Conservation (phyloP, 2,329 filamentous ascomycete species). For the Neofusicoccum kwambonambiense region DNA sequence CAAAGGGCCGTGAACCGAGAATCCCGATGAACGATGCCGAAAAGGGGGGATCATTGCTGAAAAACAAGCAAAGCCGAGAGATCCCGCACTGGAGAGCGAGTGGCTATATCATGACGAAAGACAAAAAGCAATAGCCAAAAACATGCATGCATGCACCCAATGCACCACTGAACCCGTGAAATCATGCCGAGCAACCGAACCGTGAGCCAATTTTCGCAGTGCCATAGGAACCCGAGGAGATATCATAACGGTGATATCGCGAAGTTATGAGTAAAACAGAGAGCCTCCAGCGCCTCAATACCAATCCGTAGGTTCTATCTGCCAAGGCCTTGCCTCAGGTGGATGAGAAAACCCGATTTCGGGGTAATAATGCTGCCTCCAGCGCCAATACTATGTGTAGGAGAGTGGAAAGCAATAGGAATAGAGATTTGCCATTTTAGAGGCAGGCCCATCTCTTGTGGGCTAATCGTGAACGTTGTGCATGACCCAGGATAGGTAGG, state of each 20-base stretch:
- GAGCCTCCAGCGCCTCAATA: not conserved
- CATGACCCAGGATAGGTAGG: too few relatives aligned
- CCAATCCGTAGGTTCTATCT: not conserved
- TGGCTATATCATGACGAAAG: not conserved
- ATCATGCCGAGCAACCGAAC: not conserved
- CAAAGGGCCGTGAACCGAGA: too few relatives aligned
- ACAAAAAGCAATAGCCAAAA: not conserved
- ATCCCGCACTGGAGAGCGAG: not conserved
- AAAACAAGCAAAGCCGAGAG: not conserved
- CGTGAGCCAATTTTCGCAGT: not conserved
- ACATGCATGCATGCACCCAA: not conserved
- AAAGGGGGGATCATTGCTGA: not conserved
- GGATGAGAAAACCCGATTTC: not conserved
- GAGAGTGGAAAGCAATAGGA: not conserved
- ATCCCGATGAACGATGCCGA: not conserved
- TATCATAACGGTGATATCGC: too few relatives aligned
- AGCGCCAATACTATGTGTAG: not conserved
- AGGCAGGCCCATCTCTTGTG: too few relatives aligned
- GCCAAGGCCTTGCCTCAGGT: not conserved
- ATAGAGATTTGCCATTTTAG: too few relatives aligned
- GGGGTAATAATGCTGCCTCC: not conserved
- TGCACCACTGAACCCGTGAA: not conserved
- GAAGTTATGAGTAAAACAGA: not conserved
- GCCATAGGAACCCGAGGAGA: not conserved
- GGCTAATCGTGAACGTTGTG: too few relatives aligned